Evolutionary conservation across 257 asterid genomes (phyloP), one percentile per base, ranked within the genome.

Genomic region (Parsonsia alboflavescens): DNA sequence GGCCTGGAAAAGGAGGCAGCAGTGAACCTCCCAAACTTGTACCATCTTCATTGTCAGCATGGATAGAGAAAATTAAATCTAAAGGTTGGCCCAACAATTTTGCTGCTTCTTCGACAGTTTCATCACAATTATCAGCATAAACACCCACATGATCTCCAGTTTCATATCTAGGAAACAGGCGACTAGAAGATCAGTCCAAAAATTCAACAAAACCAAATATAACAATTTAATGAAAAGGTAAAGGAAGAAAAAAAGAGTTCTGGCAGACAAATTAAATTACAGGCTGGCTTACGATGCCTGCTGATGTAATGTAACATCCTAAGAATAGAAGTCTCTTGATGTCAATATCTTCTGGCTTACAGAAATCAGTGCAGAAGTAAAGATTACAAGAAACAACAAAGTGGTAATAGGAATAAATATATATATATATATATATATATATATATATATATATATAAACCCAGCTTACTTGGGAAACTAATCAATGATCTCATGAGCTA

Each of bases 71-170:
- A 56, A 80, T n/a, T 73, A 89, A 77, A 75, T 86, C 86, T 67
- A 85, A 73, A 39, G 94, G 84, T 33, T 87, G 88, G 70, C 82
- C 85, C 77, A 90, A 80, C 58, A 87, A 72, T 70, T 76, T 85
- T 50, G 85, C 96, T 17, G 96, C 96, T 73, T 78, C 90, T 79
- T 88, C 92, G 77, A 90, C 92, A 75, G 82, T 82, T 68, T 84
- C 92, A 56, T 85, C 83, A 76, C 79, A 82, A 77, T 90, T 90
- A 73, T 88, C 93, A 73, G 89, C 87, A 83, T 76, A 90, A 70
- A 90, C 88, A 74, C 96, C 96, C 66, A 88, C 94, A 70, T 88
- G 95, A 76, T 90, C 96, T 74, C 96, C 96, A 54, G 94, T 90
- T 84, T 84, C 95, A 80, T 90, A 90, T 71, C 94, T 90, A 79